Evolutionary conservation across 1,284 basidiomycete species (phyloP).

Genomic region (Phaffia rhodozyma): DNA sequence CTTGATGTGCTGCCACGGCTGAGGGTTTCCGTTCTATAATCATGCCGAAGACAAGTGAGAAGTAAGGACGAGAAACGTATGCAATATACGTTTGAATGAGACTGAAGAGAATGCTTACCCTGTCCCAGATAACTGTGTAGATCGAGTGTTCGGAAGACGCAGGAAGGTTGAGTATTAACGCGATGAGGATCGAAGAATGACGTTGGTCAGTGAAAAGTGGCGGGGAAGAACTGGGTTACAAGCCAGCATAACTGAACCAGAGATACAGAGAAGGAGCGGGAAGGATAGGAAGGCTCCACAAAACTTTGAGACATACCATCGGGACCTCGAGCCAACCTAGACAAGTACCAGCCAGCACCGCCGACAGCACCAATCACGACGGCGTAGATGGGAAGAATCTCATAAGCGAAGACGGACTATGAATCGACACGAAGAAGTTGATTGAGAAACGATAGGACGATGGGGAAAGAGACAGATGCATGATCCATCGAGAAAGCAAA

Average conservation of each 20-base stretch:
- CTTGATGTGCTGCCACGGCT: slow-evolving; percentile 64
- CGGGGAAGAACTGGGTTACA: not conserved
- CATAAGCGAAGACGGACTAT: too few species aligned
- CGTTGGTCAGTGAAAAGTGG: not conserved
- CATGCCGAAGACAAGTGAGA: not conserved
- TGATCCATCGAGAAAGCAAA: not conserved
- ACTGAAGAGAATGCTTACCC: too few species aligned
- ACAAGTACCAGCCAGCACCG: slow-evolving; percentile 55
- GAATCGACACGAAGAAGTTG: not conserved
- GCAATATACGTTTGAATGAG: too few species aligned
- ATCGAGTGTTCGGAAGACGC: slow-evolving; percentile 6
- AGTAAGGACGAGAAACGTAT: not conserved
- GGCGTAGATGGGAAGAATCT: slow-evolving; percentile 44
- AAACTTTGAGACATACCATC: slow-evolving; percentile 40
- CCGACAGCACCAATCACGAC: slow-evolving; percentile 52
- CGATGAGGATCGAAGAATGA: not conserved
- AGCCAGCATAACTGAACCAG: not conserved
- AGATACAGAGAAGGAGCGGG: not conserved
- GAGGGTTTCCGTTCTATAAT: slow-evolving; percentile 52
- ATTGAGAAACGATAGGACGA: too few species aligned
- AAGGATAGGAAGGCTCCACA: not conserved
- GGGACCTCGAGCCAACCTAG: slow-evolving; percentile 57
- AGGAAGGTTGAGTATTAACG: not conserved
- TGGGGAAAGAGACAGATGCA: too few species aligned
- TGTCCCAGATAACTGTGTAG: slow-evolving; percentile 54